These are phyloP conservation scores for Omphalea diandra DNA, from an alignment of 441 rosid species.

Conservation along the genomic window DNA sequence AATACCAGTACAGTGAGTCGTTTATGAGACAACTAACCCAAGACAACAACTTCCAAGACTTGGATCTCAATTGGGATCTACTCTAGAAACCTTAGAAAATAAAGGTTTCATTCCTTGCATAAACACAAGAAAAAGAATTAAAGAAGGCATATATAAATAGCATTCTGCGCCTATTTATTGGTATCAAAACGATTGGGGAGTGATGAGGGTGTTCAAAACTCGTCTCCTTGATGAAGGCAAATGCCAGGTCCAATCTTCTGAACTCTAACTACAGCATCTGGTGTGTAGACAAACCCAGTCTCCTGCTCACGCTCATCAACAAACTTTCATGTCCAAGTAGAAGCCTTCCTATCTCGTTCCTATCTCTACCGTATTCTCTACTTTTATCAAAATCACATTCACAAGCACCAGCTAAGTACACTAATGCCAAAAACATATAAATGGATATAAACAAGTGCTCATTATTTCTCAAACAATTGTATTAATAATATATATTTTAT, in stretches of 20 bases:
- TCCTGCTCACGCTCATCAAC: slow-evolving; percentile 15
- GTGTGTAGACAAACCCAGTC: not conserved
- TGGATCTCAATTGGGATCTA: no score
- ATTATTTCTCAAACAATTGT: no score
- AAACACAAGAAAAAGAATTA: no score
- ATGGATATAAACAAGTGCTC: not conserved
- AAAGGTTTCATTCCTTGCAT: no score
- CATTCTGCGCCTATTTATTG: slow-evolving; percentile 4
- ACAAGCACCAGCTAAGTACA: not conserved
- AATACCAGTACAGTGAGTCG: no score
- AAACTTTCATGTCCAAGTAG: not conserved
- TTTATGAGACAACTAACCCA: no score
- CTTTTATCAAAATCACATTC: slow-evolving; percentile 5
- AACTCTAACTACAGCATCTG: not conserved
- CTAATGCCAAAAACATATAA: not conserved
- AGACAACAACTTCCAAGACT: no score
- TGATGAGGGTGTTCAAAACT: slow-evolving; percentile 4
- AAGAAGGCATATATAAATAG: slow-evolving; percentile 11
- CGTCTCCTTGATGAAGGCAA: slow-evolving; percentile 9
- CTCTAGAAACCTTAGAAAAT: no score
- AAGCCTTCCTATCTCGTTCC: no score
- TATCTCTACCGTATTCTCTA: slow-evolving; percentile 4
- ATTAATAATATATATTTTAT: no score
- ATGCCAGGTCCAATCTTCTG: not conserved
- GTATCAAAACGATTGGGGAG: not conserved